Base-by-base conservation (phyloP, 768 basidiomycete species). In the Suillus occidentalis region DNA sequence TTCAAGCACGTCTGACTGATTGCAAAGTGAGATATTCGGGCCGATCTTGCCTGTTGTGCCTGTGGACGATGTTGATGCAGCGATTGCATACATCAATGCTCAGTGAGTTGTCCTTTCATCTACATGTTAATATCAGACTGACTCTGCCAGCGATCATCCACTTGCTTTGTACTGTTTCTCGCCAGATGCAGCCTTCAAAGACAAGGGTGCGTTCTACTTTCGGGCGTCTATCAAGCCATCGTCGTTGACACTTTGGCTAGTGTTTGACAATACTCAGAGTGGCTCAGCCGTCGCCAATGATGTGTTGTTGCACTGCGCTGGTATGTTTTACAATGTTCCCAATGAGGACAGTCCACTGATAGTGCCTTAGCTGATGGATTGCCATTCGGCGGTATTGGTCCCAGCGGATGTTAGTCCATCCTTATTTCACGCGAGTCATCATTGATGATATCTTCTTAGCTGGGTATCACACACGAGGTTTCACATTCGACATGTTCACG, bases 111-210 rank as follows among this genome's bases (percentile, higher is more conserved):
- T 1, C 6, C 39, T 28, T 63, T 1, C 34, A 9, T 62, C 14
- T 39, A 9, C 37, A 8, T 49, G 28, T 52, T 20, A 59, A 37
- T 5, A 18, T 34, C 22, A 36, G 55, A 14, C 63, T 63, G 50
- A 61, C 22, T 49, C 31, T 14, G 56, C 0, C 63, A 91, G 90
- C 43, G 89, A 89, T 45, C 84, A 90, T 64, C 91, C 94, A 5
- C 82, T 95, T n/a, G 84, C 87, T 2, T 75, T 95, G 10, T 94
- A 95, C 70, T 85, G 92, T 42, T 95, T 95, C 76, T 83, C 90
- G 2, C 78, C 84, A 65, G 84, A 89, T 67, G 64, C 79, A 1
- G 75, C 75, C 22, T 81, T 88, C 71, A 90, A 91, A 76, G 73
- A 80, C 28, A 89, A 88, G 75, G 85, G 91, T 87, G 61, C 31